Conservation (phyloP, 805 yeast genomes). For the Pichia scutulata region DNA sequence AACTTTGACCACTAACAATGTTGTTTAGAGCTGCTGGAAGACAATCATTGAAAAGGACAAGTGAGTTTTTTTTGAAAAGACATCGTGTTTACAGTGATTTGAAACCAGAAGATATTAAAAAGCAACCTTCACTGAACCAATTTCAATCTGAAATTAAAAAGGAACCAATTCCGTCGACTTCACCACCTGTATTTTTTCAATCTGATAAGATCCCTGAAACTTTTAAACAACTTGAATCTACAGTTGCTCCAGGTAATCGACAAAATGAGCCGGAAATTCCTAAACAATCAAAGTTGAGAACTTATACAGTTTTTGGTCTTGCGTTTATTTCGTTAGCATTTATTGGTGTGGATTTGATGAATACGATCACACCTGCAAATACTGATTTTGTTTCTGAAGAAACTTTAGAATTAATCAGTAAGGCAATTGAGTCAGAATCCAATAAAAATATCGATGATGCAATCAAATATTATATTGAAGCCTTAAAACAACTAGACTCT, state of each 20-base stretch:
- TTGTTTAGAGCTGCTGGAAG: not conserved
- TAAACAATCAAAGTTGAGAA: not conserved
- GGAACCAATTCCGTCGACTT: not conserved
- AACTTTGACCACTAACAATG: not conserved
- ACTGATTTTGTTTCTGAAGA: conserved; percentile 12
- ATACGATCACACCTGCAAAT: not conserved
- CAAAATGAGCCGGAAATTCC: not conserved
- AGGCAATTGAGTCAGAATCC: conserved; percentile 16
- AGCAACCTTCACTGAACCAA: conserved; percentile 6
- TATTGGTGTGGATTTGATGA: not conserved
- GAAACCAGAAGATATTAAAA: not conserved
- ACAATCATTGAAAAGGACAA: not conserved
- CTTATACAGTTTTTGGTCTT: not conserved
- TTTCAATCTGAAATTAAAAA: not conserved
- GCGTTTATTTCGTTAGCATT: not conserved
- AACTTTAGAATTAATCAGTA: conserved; percentile 6
- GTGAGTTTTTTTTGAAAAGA: not conserved
- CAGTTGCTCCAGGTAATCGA: not conserved
- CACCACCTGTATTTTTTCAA: conserved; percentile 3
- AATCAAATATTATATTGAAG: conserved; percentile 60
- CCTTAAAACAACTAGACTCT: conserved; percentile 52
- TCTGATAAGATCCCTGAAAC: conserved; percentile 1
- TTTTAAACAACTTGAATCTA: not conserved
- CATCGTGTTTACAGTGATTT: not conserved
- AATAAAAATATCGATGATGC: conserved; percentile 54